Percentiles rank a stretch among this genome's conserved stretches.
Conservation (phyloP, 352 stramenopile genomes). For the Globisporangium echinulatum region DNA sequence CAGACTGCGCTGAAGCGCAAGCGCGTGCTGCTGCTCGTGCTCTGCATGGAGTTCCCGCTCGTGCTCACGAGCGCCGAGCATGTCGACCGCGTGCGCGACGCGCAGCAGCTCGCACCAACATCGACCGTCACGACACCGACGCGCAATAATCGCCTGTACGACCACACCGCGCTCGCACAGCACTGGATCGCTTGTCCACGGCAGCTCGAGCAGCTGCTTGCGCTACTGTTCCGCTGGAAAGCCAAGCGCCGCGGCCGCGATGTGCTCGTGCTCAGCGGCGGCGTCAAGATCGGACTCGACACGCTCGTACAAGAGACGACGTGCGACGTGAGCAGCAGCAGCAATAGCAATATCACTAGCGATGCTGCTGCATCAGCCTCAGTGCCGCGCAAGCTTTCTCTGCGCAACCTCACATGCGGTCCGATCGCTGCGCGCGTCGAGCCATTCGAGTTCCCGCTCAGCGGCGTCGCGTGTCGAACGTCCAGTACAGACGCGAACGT, state of each 20-base stretch:
- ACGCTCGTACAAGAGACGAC: constrained; percentile 44
- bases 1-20: constrained; percentile 64
- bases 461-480: constrained; percentile 42
- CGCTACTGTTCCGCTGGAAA: constrained; percentile 74
- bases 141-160: constrained; percentile 28
- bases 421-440: constrained; percentile 50
- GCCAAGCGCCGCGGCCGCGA: constrained; percentile 60
- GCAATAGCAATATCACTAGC: constrained; percentile 14
- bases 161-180: constrained; percentile 38
- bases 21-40: constrained; percentile 40
- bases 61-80: constrained; percentile 46
- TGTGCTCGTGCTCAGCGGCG: constrained; percentile 61
- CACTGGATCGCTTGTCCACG: constrained; percentile 66
- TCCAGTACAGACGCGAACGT: constrained; percentile 24
- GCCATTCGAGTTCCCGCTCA: constrained; percentile 40
- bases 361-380: not conserved
- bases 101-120: constrained; percentile 1
- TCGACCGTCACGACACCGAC: not conserved
- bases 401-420: constrained; percentile 56
- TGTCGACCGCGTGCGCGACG: constrained; percentile 40
- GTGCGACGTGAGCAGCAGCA: too few species aligned
- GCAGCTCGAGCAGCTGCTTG: constrained; percentile 62
- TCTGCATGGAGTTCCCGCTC: constrained; percentile 63
- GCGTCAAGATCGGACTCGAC: constrained; percentile 54
- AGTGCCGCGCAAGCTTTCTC: constrained; percentile 15